phyloP scores from a whole-genome alignment of 2,329 filamentous ascomycete species.

The Zalaria obscura region DNA sequence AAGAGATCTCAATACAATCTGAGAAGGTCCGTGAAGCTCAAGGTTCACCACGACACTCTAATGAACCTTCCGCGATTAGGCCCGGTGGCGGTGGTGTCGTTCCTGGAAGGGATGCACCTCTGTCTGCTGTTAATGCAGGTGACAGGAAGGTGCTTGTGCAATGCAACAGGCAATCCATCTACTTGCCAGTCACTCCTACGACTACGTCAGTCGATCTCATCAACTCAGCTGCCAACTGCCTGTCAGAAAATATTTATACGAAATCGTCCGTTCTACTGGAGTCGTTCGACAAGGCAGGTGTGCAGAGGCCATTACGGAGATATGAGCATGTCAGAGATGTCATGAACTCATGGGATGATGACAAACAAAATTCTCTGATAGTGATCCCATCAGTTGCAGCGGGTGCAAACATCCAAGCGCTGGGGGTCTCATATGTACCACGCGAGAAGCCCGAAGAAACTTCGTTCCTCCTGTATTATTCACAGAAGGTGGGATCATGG shows the following conservation, averaged over 20 bases:
- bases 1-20: slow-evolving; percentile 5
- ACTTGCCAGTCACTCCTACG: slow-evolving; percentile 56
- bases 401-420: slow-evolving; percentile 38
- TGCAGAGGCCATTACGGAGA: slow-evolving; percentile 68
- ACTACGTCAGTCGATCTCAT: slow-evolving; percentile 66
- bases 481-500: slow-evolving; percentile 74
- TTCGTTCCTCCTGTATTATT: slow-evolving; percentile 63
- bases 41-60: background rate
- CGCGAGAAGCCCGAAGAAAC: slow-evolving; percentile 49
- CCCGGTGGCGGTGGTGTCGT: slow-evolving; percentile 33
- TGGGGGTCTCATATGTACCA: slow-evolving; percentile 53
- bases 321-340: slow-evolving; percentile 81
- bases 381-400: slow-evolving; percentile 45
- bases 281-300: slow-evolving; percentile 56
- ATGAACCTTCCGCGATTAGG: slow-evolving; percentile 20
- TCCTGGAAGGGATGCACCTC: slow-evolving; percentile 57
- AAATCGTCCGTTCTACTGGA: slow-evolving; percentile 61
- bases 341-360: slow-evolving; percentile 83
- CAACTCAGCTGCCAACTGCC: slow-evolving; percentile 46
- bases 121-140: slow-evolving; percentile 66
- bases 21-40: slow-evolving; percentile 9
- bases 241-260: slow-evolving; percentile 51
- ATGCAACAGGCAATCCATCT: slow-evolving; percentile 54
- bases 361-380: slow-evolving; percentile 60
- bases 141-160: slow-evolving; percentile 65